Base-by-base conservation (phyloP, 1,284 basidiomycete species). In the Ganoderma resinaceum region DNA sequence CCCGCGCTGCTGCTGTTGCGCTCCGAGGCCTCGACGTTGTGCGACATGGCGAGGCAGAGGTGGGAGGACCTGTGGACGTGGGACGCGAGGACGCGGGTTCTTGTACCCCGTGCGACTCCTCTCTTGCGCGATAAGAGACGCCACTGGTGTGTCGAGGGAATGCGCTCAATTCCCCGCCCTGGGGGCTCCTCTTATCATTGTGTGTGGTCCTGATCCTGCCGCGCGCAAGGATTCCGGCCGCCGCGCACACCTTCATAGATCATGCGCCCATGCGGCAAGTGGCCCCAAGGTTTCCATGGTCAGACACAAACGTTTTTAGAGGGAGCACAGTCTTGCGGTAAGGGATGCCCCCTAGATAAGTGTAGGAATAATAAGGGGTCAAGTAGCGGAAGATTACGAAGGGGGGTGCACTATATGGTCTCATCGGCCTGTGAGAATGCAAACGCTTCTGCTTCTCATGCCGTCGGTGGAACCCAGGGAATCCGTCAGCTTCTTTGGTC, bases 31-130 rank as follows among this genome's bases (percentile, higher is more conserved):
- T 68, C 68, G 55, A 49, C 61, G 61, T 59, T 58, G 69, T 66
- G 71, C 43, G 76, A 72, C 76, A 76, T 78, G 71, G 65, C 60
- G 62, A 62, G 67, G 35, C 33, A 49, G 66, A 62, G 69, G 68
- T 57, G 65, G 66, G 62, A 40, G 68, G 65, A 67, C 67, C 59
- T 66, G 69, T 35, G 66, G 62, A 66, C 61, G 67, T 67, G 66
- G 60, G 66, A 62, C 18, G 37, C 31, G 20, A 29, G 59, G 62
- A 33, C 29, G 60, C 57, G 67, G 64, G 68, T 71, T 66, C 70
- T 73, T 73, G 72, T 73, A 73, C 70, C 52, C 26, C 62, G 37
- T 63, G 52, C 37, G 62, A 63, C 46, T 40, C 52, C 37, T 49
- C 52, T 23, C 23, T 40, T n/a, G 20, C 38, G 37, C 62, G 62